A percentile compares a stretch with the other conserved stretches of the same genome.
These are phyloP conservation scores for Exophiala xenobiotica DNA, from an alignment of 2,329 filamentous ascomycete genomes.

Conservation along the genomic window DNA sequence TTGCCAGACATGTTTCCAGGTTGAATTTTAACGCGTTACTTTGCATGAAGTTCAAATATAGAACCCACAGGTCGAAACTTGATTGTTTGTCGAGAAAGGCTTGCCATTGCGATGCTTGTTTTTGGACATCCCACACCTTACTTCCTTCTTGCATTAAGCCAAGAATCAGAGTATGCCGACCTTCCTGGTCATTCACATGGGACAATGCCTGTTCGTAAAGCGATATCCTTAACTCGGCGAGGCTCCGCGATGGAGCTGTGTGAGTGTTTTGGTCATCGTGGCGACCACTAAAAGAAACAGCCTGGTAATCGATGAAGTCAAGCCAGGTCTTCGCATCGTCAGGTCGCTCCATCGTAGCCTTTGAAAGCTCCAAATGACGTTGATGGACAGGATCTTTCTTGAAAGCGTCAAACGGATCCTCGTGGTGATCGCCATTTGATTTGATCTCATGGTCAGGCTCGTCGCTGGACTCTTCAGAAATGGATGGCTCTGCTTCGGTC, in stretches of 20 bases:
- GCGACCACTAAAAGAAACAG: slow-evolving; percentile 50
- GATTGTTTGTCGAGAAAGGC: slow-evolving; percentile 58
- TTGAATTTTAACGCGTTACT: slow-evolving; percentile 65
- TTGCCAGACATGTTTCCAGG: slow-evolving; percentile 63
- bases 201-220: slow-evolving; percentile 75
- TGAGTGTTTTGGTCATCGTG: slow-evolving; percentile 33
- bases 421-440: slow-evolving; percentile 42
- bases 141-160: slow-evolving; percentile 71
- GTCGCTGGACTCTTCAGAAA: slow-evolving; percentile 50
- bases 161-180: slow-evolving; percentile 62
- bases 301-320: slow-evolving; percentile 74
- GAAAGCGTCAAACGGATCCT: slow-evolving; percentile 55
- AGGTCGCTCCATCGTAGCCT: slow-evolving; percentile 64
- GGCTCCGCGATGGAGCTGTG: slow-evolving; percentile 50
- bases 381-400: slow-evolving; percentile 36
- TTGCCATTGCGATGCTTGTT: slow-evolving; percentile 64
- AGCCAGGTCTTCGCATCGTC: slow-evolving; percentile 72
- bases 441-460: slow-evolving; percentile 45
- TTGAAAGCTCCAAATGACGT: slow-evolving; percentile 57
- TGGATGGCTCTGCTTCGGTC: slow-evolving; percentile 28
- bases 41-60: slow-evolving; percentile 70
- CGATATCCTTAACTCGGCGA: slow-evolving; percentile 75
- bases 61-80: slow-evolving; percentile 68
- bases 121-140: slow-evolving; percentile 69
- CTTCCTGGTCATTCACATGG: slow-evolving; percentile 49